Evolutionary conservation across 768 basidiomycete species (phyloP), one percentile per base, ranked within the genome.

Genomic region (Macrocybe gigantea): DNA sequence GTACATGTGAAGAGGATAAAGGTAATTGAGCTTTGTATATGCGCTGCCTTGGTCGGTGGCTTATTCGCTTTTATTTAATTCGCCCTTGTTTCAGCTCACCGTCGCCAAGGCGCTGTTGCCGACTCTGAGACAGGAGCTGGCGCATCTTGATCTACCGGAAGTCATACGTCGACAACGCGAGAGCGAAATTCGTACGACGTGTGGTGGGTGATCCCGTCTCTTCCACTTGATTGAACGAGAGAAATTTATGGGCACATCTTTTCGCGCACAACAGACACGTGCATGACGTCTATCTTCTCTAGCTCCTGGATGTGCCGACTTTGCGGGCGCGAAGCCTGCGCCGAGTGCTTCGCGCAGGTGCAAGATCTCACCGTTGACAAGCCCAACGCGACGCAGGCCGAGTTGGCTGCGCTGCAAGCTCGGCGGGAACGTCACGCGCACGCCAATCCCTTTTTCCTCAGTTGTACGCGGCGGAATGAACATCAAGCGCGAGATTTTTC

Each of bases 221-320:
- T 53, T 45, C 44, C 41, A 48, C 47, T 41, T 40, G 32, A 51
- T 47, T 40, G 14, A 37, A 44, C 7, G 11, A 22, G 22, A 22
- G 22, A 22, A 22, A 22, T 22, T 49, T 13, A 44, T 57, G 13
- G 7, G 32, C 45, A 40, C 33, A 50, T 7, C 11, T 15, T 29
- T 45, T 48, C 22, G 0, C 8, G n/a, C 36, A 41, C 51, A 49
- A 14, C 61, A 95, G 93, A 96, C 65, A 91, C 88, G 1, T 96
- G 93, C 64, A 88, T 91, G 75, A 93, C 91, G 5, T 94, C 93
- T 9, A 82, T 95, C 49, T 95, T 95, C 64, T 85, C 87, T 5
- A 83, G 81, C 49, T 86, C 83, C 31, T 95, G 88, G 82, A 88
- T 94, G 79, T 95, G 93, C 62, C 77, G 86, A n/a, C 61, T 80